Conservation (phyloP, 164 flowering plant species). For the Berberis vulgaris region DNA sequence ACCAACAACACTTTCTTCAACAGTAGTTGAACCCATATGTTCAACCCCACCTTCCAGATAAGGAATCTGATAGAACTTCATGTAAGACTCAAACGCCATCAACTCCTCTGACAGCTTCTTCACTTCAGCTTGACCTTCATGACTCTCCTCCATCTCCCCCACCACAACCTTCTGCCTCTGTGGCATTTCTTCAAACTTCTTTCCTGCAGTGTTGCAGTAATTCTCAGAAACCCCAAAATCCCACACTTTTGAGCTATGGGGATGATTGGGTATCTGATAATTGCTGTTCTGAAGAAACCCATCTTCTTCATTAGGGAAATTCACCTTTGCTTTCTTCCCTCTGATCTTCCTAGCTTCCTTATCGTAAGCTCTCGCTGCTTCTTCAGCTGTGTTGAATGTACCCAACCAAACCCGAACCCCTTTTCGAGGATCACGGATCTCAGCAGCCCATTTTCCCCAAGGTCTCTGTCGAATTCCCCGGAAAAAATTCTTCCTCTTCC, state of each 20-base stretch:
- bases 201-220: neutral
- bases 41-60: slow-evolving; percentile 45
- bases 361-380: slow-evolving; percentile 93
- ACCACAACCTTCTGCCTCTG: neutral
- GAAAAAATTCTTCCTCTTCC: slow-evolving; percentile 76
- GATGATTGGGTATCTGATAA: neutral
- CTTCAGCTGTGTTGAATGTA: slow-evolving; percentile 88
- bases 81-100: slow-evolving; percentile 60
- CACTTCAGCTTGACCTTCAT: slow-evolving; percentile 20
- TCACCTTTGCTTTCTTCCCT: slow-evolving; percentile 88
- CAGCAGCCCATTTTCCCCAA: slow-evolving; percentile 64
- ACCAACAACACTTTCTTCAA: slow-evolving; percentile 25
- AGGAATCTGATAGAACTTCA: slow-evolving; percentile 74
- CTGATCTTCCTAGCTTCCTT: slow-evolving; percentile 76
- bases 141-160: slow-evolving; percentile 6
- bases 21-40: slow-evolving; percentile 9
- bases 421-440: slow-evolving; percentile 90
- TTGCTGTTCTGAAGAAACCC: neutral
- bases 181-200: neutral
- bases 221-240: slow-evolving; percentile 14
- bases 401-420: slow-evolving; percentile 96
- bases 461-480: slow-evolving; percentile 73
- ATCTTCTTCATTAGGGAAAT: slow-evolving; percentile 70
- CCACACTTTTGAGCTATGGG: neutral
- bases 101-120: slow-evolving; percentile 41